Conservation (phyloP, 257 asterid species). For the Nicotiana noctiflora region DNA sequence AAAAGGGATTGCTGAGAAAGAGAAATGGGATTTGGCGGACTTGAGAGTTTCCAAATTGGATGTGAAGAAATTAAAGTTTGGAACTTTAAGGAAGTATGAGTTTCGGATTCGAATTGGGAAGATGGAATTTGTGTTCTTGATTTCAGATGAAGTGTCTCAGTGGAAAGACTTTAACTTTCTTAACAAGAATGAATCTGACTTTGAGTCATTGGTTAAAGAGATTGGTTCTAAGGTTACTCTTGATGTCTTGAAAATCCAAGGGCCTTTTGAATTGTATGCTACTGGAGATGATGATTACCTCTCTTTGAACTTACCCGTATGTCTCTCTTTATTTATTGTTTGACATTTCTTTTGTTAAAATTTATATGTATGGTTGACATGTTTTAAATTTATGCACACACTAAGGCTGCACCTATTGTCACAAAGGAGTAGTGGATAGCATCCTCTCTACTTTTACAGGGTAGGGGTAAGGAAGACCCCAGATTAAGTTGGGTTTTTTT, state of each 20-base stretch:
- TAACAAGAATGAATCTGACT: constrained; percentile 23
- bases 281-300: constrained; percentile 48
- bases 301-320: constrained; percentile 57
- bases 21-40: constrained; percentile 58
- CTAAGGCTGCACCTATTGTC: background rate
- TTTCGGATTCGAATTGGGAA: constrained; percentile 45
- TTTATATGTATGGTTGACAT: background rate
- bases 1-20: constrained; percentile 43
- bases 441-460: background rate
- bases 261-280: constrained; percentile 60
- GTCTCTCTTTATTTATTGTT: background rate
- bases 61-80: constrained; percentile 35
- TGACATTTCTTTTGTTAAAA: background rate
- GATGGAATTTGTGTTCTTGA: constrained; percentile 38
- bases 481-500: too few relatives aligned
- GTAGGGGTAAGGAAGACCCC: too few relatives aligned
- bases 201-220: constrained; percentile 44
- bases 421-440: background rate
- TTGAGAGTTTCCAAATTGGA: constrained; percentile 49
- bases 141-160: constrained; percentile 44
- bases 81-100: constrained; percentile 35
- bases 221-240: constrained; percentile 37
- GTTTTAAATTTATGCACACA: background rate
- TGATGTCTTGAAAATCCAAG: constrained; percentile 48
- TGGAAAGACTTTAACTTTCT: constrained; percentile 43